Conservation (phyloP, 1,284 basidiomycete species). For the Peniophora sp. region DNA sequence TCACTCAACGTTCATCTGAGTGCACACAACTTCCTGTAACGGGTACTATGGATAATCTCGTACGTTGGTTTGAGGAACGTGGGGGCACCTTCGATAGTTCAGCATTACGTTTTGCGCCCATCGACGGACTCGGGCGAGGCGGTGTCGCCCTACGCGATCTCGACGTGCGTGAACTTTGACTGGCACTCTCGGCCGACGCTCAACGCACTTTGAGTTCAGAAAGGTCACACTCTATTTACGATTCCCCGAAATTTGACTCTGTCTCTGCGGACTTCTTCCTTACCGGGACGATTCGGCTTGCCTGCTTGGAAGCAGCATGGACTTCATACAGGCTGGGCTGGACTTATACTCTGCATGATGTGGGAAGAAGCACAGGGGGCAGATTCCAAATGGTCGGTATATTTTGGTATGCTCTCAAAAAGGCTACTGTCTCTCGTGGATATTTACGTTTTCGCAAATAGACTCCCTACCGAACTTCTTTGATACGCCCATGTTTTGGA, state of each 20-base stretch:
- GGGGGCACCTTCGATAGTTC: conserved; percentile 10
- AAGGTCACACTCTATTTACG: conserved; percentile 72
- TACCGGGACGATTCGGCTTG: conserved; percentile 51
- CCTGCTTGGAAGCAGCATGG: conserved; percentile 52
- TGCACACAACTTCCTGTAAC: too few species aligned
- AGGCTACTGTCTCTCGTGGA: not conserved
- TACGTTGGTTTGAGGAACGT: conserved; percentile 10
- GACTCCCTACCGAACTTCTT: conserved; percentile 68
- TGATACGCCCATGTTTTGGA: conserved; percentile 96
- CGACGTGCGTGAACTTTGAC: conserved; percentile 36
- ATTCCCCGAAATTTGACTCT: conserved; percentile 77
- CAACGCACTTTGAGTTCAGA: conserved; percentile 27
- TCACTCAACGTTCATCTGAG: too few species aligned
- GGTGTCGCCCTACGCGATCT: conserved; percentile 67
- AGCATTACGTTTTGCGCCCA: conserved; percentile 5
- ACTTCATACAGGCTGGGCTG: conserved; percentile 74
- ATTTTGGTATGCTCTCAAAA: conserved; percentile 45
- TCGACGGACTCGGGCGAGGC: conserved; percentile 54
- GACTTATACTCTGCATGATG: conserved; percentile 91
- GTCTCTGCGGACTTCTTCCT: conserved; percentile 68
- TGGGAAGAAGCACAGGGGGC: conserved; percentile 70
- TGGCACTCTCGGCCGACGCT: not conserved
- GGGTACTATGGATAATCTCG: conserved; percentile 3
- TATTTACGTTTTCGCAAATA: conserved; percentile 17
- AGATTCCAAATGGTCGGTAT: conserved; percentile 59